Percentiles rank a stretch among this genome's conserved stretches.
phyloP scores from a whole-genome alignment of 305 asterid genomes.

The Fraxinus latifolia region DNA sequence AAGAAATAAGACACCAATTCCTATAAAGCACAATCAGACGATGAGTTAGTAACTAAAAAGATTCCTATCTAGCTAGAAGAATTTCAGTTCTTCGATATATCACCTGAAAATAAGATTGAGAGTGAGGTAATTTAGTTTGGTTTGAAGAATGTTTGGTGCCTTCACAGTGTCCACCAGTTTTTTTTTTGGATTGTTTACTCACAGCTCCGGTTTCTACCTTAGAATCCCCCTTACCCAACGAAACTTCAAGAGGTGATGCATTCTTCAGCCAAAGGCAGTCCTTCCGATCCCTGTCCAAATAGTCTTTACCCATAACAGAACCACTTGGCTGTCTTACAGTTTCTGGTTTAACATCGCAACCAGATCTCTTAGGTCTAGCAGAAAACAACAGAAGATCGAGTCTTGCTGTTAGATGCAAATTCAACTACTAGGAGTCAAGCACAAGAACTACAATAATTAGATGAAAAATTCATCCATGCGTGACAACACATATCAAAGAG shows the following conservation, averaged over 20 bases:
- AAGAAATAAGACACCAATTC: constrained; percentile 20
- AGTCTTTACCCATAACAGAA: constrained; percentile 32
- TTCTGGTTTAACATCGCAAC: constrained; percentile 62
- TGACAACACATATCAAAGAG: not conserved
- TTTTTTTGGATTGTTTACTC: constrained; percentile 38
- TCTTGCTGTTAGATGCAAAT: not conserved
- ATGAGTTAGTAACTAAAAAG: not conserved
- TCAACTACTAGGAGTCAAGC: not conserved
- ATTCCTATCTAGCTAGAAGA: not conserved
- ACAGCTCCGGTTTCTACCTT: constrained; percentile 36
- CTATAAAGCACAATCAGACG: not conserved
- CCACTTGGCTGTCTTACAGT: constrained; percentile 40
- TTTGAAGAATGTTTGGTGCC: constrained; percentile 40
- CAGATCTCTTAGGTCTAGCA: constrained; percentile 77
- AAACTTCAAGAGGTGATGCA: constrained; percentile 46
- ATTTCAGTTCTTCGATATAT: not conserved
- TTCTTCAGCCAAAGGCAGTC: constrained; percentile 43
- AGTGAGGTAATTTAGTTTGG: constrained; percentile 39
- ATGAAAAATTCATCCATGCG: not conserved
- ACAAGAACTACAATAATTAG: not conserved
- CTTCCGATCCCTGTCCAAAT: constrained; percentile 39
- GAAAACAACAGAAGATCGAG: constrained; percentile 9
- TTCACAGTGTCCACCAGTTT: constrained; percentile 27
- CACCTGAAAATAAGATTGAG: constrained; percentile 60
- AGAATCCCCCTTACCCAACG: constrained; percentile 34